These are phyloP conservation scores for Arthroderma sp. DNA, from an alignment of 2,329 filamentous ascomycete genomes.

Conservation along the genomic window DNA sequence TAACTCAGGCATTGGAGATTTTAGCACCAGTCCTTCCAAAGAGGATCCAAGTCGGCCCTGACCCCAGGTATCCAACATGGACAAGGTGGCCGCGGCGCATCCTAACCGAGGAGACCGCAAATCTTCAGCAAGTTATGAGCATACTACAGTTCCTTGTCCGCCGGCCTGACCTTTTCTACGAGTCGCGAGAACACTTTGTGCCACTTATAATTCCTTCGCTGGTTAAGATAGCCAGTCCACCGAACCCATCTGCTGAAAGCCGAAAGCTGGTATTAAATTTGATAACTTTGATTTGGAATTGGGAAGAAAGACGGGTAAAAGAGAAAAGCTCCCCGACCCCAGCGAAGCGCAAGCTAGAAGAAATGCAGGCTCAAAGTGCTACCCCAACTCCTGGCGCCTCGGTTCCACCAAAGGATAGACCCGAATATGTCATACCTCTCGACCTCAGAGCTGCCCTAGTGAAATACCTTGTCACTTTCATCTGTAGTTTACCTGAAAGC, in stretches of 20 bases:
- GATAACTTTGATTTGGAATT: slow-evolving; percentile 80
- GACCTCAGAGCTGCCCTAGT: slow-evolving; percentile 65
- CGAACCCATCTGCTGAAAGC: slow-evolving; percentile 76
- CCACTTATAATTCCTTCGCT: slow-evolving; percentile 78
- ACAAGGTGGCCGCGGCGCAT: slow-evolving; percentile 82
- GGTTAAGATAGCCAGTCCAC: slow-evolving; percentile 65
- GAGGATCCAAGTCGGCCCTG: slow-evolving; percentile 48
- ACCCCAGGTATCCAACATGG: slow-evolving; percentile 69
- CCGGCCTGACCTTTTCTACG: slow-evolving; percentile 87
- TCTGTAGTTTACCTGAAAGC: slow-evolving; percentile 75
- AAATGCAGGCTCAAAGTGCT: slow-evolving; percentile 31
- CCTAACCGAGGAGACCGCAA: slow-evolving; percentile 83
- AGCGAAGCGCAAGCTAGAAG: slow-evolving; percentile 65
- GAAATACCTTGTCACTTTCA: slow-evolving; percentile 92
- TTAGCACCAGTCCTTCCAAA: slow-evolving; percentile 90
- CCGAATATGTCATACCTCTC: slow-evolving; percentile 55
- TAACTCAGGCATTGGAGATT: slow-evolving; percentile 87
- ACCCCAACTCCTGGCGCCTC: slow-evolving; percentile 35
- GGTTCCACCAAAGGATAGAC: slow-evolving; percentile 35
- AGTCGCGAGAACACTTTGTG: slow-evolving; percentile 82
- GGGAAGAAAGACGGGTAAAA: slow-evolving; percentile 68
- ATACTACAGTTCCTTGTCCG: slow-evolving; percentile 95
- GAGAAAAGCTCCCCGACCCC: slow-evolving; percentile 54
- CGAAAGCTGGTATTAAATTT: slow-evolving; percentile 84
- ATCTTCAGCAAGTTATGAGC: slow-evolving; percentile 87